Percentiles rank a stretch among this genome's conserved stretches.
Evolutionary conservation across 306 rosid genomes (phyloP).

Genomic region (Cajanus cajan): DNA sequence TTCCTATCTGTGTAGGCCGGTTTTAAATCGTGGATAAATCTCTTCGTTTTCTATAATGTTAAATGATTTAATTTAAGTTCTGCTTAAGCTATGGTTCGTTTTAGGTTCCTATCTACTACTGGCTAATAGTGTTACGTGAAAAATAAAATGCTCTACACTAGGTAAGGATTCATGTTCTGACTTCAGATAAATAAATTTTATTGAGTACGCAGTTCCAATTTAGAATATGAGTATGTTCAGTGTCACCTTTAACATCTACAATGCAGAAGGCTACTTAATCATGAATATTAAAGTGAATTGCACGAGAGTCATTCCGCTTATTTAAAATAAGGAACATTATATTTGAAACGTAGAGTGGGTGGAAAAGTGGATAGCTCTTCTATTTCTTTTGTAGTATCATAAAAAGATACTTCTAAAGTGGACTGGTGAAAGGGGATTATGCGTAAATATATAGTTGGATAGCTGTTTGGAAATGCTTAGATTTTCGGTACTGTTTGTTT

Average conservation of each 20-base stretch:
- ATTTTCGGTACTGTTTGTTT: background rate
- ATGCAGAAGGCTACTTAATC: conserved; percentile 9
- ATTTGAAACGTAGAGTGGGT: background rate
- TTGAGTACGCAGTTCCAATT: background rate
- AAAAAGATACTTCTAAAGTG: background rate
- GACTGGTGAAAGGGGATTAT: background rate
- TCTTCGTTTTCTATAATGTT: background rate
- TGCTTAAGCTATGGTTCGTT: background rate
- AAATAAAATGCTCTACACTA: background rate
- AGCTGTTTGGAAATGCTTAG: background rate
- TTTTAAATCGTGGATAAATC: background rate
- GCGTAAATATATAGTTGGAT: background rate
- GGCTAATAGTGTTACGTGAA: background rate
- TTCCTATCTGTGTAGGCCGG: background rate
- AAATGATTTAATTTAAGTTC: background rate
- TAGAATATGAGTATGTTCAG: background rate
- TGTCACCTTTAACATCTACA: background rate
- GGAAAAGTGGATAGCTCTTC: background rate
- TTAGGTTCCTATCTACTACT: background rate
- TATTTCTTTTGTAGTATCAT: background rate
- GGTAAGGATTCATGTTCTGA: background rate
- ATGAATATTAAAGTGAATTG: conserved; percentile 8
- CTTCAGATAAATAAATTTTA: background rate
- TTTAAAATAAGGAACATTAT: background rate
- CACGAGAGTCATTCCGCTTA: background rate